Evolutionary conservation across 1,139 yeast species (phyloP).

Genomic region (Geotrichum restrictum): DNA sequence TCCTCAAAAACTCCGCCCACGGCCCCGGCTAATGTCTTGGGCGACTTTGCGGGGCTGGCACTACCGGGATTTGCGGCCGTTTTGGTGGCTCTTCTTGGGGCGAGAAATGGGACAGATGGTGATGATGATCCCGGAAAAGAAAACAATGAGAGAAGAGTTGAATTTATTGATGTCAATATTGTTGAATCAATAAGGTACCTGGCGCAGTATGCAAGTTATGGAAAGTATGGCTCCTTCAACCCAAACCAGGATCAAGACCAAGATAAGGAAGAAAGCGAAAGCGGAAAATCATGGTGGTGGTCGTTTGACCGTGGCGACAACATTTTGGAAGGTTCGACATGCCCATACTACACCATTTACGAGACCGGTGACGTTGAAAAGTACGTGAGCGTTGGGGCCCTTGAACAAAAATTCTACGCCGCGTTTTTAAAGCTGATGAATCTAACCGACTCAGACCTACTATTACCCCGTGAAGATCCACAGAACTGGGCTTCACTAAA

Average conservation of each 20-base stretch:
- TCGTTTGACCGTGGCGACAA: constrained; percentile 23
- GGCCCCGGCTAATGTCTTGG: constrained; percentile 24
- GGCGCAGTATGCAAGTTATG: constrained; percentile 24
- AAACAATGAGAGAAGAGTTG: too few relatives aligned
- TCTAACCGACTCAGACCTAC: not conserved
- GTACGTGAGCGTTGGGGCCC: constrained; percentile 27
- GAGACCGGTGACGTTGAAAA: constrained; percentile 22
- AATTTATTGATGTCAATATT: constrained; percentile 27
- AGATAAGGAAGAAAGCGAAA: not conserved
- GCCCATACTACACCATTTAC: constrained; percentile 26
- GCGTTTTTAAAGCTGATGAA: constrained; percentile 21
- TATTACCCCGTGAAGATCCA: constrained; percentile 20
- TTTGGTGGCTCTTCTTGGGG: constrained; percentile 22
- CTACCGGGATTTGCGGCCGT: constrained; percentile 26
- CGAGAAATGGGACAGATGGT: constrained; percentile 4
- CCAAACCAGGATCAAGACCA: constrained; percentile 13
- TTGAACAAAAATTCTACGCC: constrained; percentile 27
- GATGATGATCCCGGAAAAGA: not conserved
- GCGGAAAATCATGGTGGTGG: constrained; percentile 6
- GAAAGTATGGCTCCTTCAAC: constrained; percentile 15
- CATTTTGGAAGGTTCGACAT: constrained; percentile 25
- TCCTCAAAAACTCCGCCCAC: constrained; percentile 24
- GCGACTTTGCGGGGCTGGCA: constrained; percentile 28
- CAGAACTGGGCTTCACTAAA: constrained; percentile 24
- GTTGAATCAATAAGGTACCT: constrained; percentile 26